Conservation (phyloP, 495 filamentous ascomycete species). For the Aspergillus mulundensis region DNA sequence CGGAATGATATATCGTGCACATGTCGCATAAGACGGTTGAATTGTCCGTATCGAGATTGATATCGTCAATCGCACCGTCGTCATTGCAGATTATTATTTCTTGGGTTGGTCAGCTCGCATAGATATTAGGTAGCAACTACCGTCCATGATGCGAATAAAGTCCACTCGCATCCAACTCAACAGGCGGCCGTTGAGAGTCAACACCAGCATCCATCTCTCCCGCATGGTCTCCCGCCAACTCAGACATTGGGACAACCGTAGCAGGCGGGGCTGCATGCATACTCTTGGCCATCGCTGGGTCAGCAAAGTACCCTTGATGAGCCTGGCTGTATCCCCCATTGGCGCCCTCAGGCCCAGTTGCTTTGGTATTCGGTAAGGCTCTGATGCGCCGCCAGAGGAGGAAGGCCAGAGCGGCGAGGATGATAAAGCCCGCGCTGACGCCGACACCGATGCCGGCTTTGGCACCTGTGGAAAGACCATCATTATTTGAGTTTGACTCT, state of each 20-base stretch:
- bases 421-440: not conserved
- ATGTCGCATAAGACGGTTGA: too few relatives aligned
- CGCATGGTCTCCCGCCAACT: not conserved
- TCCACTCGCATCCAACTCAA: not conserved
- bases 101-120: not conserved
- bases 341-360: not conserved
- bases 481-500: not conserved
- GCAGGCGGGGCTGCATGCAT: not conserved
- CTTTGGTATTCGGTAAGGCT: not conserved
- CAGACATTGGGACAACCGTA: not conserved
- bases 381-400: constrained; percentile 5
- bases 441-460: constrained; percentile 12
- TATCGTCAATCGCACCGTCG: not conserved
- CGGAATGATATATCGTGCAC: not conserved
- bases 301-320: not conserved
- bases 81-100: not conserved
- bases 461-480: not conserved
- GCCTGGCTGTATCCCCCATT: not conserved
- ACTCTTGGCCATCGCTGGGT: not conserved
- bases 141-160: not conserved
- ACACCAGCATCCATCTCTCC: not conserved
- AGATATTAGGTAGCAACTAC: not conserved
- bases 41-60: not conserved
- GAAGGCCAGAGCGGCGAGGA: not conserved
- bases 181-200: not conserved